Base-by-base conservation (phyloP, 2,329 filamentous ascomycete genomes). In the Hypoxylon sp. region DNA sequence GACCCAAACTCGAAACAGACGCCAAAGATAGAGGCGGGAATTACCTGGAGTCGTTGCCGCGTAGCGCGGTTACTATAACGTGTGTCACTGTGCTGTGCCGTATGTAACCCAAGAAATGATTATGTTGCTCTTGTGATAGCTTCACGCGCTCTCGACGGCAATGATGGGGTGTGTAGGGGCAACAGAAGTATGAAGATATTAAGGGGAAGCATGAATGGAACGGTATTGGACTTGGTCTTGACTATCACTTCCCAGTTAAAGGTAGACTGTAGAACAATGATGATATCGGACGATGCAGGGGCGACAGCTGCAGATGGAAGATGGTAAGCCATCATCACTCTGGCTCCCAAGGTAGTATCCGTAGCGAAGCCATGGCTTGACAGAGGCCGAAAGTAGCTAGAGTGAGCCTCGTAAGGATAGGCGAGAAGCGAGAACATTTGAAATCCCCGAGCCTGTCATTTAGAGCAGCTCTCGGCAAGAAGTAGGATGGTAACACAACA, bases 51-150 rank as follows among this genome's bases (percentile, higher is more conserved):
- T 29, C 27, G 19, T 55, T 39, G 24, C 27, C 4, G n/a, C 46
- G 39, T 32, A 35, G 31, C 46, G 17, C 21, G 24, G 11, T 15
- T 19, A 5, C 44, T 48, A 54, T 46, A 46, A n/a, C 19, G 39
- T 32, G 37, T 29, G 21, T 11, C 17, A 46, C 50, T 15, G 27
- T 60, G 39, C 61, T 65, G 61, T 50, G 65, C 65, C 65, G 52
- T 57, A 61, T 61, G 56, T 19, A 53, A 61, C 55, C 44, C 46
- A 56, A 50, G 35, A 31, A 17, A 50, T 37, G 19, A 32, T 51
- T 11, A 19, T 24, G 44, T 39, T 37, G 27, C 52, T 35, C 62
- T 21, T 39, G 7, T 44, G 4, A 44, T 27, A 19, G 39, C 6
- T 17, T 27, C 31, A 37, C 42, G 51, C 29, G 54, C 32, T 27